Evolutionary conservation across 352 stramenopile genomes (phyloP).

Genomic region (Phytophthora idaei): DNA sequence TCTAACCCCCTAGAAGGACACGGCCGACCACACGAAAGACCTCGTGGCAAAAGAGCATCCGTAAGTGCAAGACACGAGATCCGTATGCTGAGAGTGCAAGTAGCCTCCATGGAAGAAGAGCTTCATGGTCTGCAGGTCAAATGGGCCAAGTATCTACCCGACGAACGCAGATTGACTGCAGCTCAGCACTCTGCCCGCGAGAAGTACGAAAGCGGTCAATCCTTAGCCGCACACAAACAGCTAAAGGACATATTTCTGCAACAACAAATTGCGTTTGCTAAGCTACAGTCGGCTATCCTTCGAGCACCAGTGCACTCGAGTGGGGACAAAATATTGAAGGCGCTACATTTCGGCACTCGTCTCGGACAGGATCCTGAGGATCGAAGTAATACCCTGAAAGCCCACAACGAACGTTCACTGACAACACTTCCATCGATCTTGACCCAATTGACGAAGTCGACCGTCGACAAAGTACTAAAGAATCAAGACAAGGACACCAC

Average conservation of each 20-base stretch:
- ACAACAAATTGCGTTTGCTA: constrained; percentile 29
- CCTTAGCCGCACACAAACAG: constrained; percentile 5
- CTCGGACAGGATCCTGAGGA: constrained; percentile 8
- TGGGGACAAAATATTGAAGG: constrained; percentile 19
- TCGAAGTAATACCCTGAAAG: constrained; percentile 9
- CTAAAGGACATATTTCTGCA: constrained; percentile 21
- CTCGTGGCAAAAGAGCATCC: neutral
- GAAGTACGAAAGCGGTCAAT: constrained; percentile 10
- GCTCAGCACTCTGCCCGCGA: constrained; percentile 10
- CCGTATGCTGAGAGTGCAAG: constrained; percentile 22
- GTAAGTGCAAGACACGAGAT: constrained; percentile 18
- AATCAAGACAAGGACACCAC: neutral
- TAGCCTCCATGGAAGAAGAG: constrained; percentile 28
- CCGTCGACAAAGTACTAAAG: constrained; percentile 6
- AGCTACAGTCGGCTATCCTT: constrained; percentile 23
- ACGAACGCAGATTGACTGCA: constrained; percentile 8
- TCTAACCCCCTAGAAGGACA: neutral
- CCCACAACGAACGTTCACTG: constrained; percentile 19
- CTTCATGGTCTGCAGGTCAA: constrained; percentile 12
- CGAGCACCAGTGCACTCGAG: constrained; percentile 21
- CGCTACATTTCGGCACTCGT: constrained; percentile 23
- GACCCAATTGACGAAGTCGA: constrained; percentile 10
- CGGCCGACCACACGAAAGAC: neutral
- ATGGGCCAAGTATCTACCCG: constrained; percentile 14
- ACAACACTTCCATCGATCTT: constrained; percentile 15